Percentiles rank a stretch among this genome's conserved stretches.
Conservation (phyloP, 208 protist genomes). For the Wallacemonas sp. region DNA sequence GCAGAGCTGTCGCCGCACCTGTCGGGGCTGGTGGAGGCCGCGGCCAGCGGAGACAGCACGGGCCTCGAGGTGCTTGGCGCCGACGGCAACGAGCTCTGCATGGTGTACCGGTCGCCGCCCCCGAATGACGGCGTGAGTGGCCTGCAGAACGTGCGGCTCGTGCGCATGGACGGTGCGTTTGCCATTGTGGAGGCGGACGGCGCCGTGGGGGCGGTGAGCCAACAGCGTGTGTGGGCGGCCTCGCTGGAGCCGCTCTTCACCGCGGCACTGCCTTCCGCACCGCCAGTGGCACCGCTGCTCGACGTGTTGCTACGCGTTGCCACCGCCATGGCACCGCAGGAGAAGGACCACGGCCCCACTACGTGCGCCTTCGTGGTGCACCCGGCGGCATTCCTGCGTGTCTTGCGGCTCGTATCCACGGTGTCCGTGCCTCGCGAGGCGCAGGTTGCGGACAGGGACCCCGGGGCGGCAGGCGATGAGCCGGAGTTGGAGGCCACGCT, state of each 20-base stretch:
- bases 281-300: slow-evolving; percentile 12
- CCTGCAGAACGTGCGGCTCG: slow-evolving; percentile 33
- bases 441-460: not conserved
- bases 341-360: not conserved
- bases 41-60: slow-evolving; percentile 3
- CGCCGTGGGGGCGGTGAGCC: slow-evolving; percentile 5
- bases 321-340: not conserved
- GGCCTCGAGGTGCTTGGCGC: slow-evolving; percentile 67
- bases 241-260: slow-evolving; percentile 60
- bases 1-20: slow-evolving; percentile 36
- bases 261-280: slow-evolving; percentile 19
- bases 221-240: slow-evolving; percentile 32
- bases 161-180: slow-evolving; percentile 43
- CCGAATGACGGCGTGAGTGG: slow-evolving; percentile 22
- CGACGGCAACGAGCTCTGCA: slow-evolving; percentile 71
- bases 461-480: not conserved
- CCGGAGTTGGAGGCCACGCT: not conserved
- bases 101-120: slow-evolving; percentile 53
- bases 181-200: slow-evolving; percentile 47
- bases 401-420: slow-evolving; percentile 32
- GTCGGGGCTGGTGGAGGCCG: slow-evolving; percentile 16
- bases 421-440: not conserved
- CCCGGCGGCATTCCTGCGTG: slow-evolving; percentile 28
- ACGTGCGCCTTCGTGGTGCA: slow-evolving; percentile 4
- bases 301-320: not conserved